Percentiles rank a stretch among this genome's conserved stretches.
Evolutionary conservation across 2,329 filamentous ascomycete genomes (phyloP).

Genomic region (Ceratocystis huliohia): DNA sequence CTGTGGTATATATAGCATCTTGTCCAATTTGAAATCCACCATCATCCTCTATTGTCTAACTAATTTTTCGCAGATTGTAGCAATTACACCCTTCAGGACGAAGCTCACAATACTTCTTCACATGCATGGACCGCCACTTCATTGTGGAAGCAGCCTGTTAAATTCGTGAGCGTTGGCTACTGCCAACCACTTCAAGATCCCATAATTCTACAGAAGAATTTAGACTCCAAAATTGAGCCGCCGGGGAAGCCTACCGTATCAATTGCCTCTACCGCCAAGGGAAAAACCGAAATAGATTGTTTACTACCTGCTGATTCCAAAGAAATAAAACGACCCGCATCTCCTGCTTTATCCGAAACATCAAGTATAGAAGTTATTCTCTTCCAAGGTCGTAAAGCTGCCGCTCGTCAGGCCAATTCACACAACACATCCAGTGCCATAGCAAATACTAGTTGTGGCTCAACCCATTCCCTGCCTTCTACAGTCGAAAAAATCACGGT

Average conservation of each 20-base stretch:
- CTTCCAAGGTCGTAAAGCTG: conserved; percentile 44
- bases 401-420: neutral
- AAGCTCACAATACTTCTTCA: conserved; percentile 11
- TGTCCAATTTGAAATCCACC: neutral
- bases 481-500: neutral
- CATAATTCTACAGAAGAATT: neutral
- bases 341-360: conserved; percentile 8
- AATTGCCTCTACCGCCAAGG: neutral
- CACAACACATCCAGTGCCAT: neutral
- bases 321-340: neutral
- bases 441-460: neutral
- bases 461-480: neutral
- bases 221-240: neutral
- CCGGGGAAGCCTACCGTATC: neutral
- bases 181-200: conserved; percentile 37
- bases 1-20: neutral
- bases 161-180: conserved; percentile 42
- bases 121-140: conserved; percentile 30
- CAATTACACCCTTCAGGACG: neutral
- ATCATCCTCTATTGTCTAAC: neutral
- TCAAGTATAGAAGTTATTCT: conserved; percentile 51
- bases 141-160: conserved; percentile 38
- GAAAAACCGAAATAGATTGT: neutral
- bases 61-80: neutral
- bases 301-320: conserved; percentile 4